These are phyloP conservation scores for Fusarium sp. DNA, from an alignment of 2,329 filamentous ascomycete species.

Conservation along the genomic window DNA sequence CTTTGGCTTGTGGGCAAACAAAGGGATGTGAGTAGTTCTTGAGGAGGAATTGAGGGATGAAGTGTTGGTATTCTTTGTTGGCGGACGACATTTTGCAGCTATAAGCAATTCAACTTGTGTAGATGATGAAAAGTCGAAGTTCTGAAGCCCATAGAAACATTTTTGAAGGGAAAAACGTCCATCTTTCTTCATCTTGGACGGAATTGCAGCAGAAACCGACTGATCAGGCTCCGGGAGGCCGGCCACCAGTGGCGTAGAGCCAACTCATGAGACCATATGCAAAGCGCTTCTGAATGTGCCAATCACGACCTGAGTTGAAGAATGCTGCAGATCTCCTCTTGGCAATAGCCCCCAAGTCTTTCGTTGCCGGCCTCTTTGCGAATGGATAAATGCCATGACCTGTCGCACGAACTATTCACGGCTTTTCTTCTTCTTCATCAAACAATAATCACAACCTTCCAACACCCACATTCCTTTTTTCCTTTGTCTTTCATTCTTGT, in stretches of 20 bases:
- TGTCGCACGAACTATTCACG: not conserved
- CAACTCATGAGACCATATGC: conserved; percentile 13
- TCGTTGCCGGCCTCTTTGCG: not conserved
- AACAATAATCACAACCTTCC: not conserved
- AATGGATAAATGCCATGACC: conserved; percentile 10
- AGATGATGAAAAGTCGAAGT: not conserved
- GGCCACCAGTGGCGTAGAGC: conserved; percentile 4
- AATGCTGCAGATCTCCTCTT: not conserved
- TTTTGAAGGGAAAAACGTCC: not conserved
- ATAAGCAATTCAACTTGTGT: too few species aligned
- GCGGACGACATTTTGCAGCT: not conserved
- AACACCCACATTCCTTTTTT: not conserved
- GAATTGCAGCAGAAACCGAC: not conserved
- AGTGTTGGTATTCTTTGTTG: not conserved
- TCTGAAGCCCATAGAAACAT: not conserved
- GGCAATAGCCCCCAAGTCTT: not conserved
- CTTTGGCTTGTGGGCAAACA: not conserved
- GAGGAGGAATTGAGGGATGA: not conserved
- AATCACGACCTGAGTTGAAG: not conserved
- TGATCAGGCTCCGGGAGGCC: conserved; percentile 15
- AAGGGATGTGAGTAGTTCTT: not conserved
- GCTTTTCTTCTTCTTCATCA: not conserved
- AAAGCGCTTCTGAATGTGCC: conserved; percentile 18
- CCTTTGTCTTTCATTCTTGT: not conserved
- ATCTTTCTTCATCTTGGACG: not conserved